phyloP scores from a whole-genome alignment of 108 stramenopile species.

The Halocafeteria seosinensis region DNA sequence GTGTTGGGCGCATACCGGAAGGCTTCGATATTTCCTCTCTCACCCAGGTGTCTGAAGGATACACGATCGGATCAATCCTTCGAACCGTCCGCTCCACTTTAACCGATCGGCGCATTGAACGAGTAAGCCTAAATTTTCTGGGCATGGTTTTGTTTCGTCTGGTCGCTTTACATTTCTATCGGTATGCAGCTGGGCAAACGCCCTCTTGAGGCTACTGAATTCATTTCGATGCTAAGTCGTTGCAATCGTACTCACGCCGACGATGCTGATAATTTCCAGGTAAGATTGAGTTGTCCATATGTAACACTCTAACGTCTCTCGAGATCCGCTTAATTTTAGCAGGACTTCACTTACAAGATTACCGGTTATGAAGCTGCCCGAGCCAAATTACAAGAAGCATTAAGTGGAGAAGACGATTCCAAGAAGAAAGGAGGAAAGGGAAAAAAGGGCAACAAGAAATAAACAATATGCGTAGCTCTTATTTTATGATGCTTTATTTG shows the following conservation, averaged over 20 bases:
- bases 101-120: conserved; percentile 35
- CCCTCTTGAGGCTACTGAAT: conserved; percentile 31
- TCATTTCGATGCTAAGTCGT: conserved; percentile 9
- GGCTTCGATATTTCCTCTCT: conserved; percentile 41
- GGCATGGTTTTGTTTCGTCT: too few species aligned
- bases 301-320: background rate
- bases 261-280: background rate
- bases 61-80: conserved; percentile 44
- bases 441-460: background rate
- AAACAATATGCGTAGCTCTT: too few species aligned
- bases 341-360: too few species aligned
- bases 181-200: too few species aligned
- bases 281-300: background rate
- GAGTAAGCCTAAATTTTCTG: too few species aligned
- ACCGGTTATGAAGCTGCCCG: too few species aligned
- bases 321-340: background rate
- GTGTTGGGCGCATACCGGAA: too few species aligned
- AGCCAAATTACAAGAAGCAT: background rate
- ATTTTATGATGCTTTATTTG: too few species aligned
- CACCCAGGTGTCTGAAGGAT: conserved; percentile 49
- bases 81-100: conserved; percentile 28
- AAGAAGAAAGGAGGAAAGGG: background rate
- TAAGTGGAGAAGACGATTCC: background rate
- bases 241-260: background rate
- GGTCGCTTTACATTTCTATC: too few species aligned